Evolutionary conservation across 108 stramenopile genomes (phyloP).

Genomic region (Skeletonema costatum): DNA sequence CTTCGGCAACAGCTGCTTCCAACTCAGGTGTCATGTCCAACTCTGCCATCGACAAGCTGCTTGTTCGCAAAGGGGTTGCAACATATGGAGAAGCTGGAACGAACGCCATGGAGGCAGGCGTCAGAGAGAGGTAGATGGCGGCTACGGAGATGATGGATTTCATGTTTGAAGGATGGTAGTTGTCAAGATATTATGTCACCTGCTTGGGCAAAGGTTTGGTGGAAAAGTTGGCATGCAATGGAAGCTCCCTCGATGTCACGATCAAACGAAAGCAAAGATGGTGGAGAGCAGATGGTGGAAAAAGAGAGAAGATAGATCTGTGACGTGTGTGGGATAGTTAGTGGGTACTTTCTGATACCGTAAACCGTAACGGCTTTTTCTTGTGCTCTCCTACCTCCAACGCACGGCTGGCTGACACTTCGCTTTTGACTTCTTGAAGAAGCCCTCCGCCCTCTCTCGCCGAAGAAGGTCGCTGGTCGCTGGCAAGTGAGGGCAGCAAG

Average conservation of each 20-base stretch:
- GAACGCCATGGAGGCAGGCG: constrained; percentile 28
- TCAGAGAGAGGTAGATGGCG: constrained; percentile 5
- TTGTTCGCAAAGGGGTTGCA: constrained; percentile 4
- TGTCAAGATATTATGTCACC: neutral
- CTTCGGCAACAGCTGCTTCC: constrained; percentile 48
- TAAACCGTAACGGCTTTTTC: too few species aligned
- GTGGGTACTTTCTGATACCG: too few species aligned
- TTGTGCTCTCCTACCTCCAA: too few species aligned
- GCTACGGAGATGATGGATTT: constrained; percentile 30
- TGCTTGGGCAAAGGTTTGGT: neutral
- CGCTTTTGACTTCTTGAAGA: neutral
- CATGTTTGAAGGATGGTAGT: constrained; percentile 20
- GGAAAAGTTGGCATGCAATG: neutral
- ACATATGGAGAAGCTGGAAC: constrained; percentile 7
- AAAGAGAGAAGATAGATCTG: too few species aligned
- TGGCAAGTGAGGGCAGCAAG: too few species aligned
- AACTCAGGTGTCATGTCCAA: constrained; percentile 40
- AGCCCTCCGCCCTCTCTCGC: too few species aligned
- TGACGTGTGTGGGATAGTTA: too few species aligned
- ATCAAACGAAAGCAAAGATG: neutral
- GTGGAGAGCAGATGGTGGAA: neutral
- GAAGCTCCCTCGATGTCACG: neutral
- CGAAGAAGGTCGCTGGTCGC: too few species aligned
- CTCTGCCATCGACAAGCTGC: constrained; percentile 21
- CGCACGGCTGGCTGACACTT: too few species aligned